A percentile compares a stretch with the other conserved stretches of the same genome.
Conservation (phyloP, 2,329 filamentous ascomycete species). For the Paraphaeosphaeria minitans region DNA sequence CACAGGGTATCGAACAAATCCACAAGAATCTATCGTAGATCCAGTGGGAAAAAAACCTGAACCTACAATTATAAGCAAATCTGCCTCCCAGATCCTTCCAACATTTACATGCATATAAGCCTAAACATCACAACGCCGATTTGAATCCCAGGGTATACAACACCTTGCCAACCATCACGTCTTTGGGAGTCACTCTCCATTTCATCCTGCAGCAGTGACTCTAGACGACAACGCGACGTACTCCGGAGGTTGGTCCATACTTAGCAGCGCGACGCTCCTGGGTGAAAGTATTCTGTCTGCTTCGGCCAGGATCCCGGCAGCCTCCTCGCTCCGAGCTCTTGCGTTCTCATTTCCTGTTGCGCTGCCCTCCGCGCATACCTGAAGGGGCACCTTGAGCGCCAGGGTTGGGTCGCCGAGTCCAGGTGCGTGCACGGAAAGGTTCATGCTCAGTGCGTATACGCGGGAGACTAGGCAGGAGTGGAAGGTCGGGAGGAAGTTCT, state of each 20-base stretch:
- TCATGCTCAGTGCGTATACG: constrained; percentile 65
- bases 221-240: constrained; percentile 27
- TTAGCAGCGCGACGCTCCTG: constrained; percentile 42
- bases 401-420: constrained; percentile 46
- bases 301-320: constrained; percentile 22
- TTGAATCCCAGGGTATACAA: background rate
- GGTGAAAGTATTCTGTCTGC: constrained; percentile 44
- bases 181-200: background rate
- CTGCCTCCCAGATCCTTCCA: background rate
- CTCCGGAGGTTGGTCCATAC: constrained; percentile 32
- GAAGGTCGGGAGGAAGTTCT: constrained; percentile 71
- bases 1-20: background rate
- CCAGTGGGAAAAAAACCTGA: background rate
- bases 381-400: constrained; percentile 52
- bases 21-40: background rate
- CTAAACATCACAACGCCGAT: background rate
- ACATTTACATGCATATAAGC: background rate
- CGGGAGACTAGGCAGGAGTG: constrained; percentile 71
- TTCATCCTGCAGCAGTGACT: background rate
- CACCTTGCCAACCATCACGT: background rate
- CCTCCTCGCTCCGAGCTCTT: constrained; percentile 36
- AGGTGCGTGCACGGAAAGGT: constrained; percentile 56
- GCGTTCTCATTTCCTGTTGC: constrained; percentile 41
- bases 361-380: constrained; percentile 50
- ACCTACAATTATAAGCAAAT: background rate